Conservation (phyloP, 1,139 yeast species). For the Suhomyces yuchorum region DNA sequence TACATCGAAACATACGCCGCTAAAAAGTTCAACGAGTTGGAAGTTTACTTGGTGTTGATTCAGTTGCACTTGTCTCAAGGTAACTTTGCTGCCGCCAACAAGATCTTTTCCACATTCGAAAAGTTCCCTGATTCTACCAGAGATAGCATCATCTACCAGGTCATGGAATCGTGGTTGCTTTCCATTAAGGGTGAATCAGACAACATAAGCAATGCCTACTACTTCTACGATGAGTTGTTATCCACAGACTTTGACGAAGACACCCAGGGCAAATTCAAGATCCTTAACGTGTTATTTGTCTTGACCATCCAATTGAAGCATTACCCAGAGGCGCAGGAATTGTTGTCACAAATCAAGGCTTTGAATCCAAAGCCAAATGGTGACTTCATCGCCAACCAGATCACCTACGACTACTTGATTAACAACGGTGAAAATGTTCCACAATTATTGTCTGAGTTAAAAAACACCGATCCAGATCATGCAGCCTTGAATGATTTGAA, state of each 20-base stretch:
- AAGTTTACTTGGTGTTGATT: slow-evolving; percentile 45
- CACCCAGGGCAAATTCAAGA: slow-evolving; percentile 37
- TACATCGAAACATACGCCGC: slow-evolving; percentile 20
- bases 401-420: slow-evolving; percentile 53
- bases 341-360: slow-evolving; percentile 44
- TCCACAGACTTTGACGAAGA: slow-evolving; percentile 48
- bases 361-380: slow-evolving; percentile 37
- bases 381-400: slow-evolving; percentile 60
- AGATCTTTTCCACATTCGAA: slow-evolving; percentile 37
- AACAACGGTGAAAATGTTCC: slow-evolving; percentile 47
- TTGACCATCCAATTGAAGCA: slow-evolving; percentile 50
- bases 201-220: slow-evolving; percentile 61
- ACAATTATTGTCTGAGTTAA: slow-evolving; percentile 44
- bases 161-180: slow-evolving; percentile 68
- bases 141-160: slow-evolving; percentile 67
- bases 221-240: slow-evolving; percentile 72
- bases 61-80: slow-evolving; percentile 48
- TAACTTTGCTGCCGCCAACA: slow-evolving; percentile 38
- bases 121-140: slow-evolving; percentile 50
- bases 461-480: slow-evolving; percentile 49
- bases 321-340: slow-evolving; percentile 49
- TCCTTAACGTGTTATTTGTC: slow-evolving; percentile 42
- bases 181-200: slow-evolving; percentile 58
- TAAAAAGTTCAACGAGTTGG: slow-evolving; percentile 37
- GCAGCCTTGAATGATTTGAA: slow-evolving; percentile 52